phyloP scores from a whole-genome alignment of 2,329 filamentous ascomycete species.

The Talaromyces sp. region DNA sequence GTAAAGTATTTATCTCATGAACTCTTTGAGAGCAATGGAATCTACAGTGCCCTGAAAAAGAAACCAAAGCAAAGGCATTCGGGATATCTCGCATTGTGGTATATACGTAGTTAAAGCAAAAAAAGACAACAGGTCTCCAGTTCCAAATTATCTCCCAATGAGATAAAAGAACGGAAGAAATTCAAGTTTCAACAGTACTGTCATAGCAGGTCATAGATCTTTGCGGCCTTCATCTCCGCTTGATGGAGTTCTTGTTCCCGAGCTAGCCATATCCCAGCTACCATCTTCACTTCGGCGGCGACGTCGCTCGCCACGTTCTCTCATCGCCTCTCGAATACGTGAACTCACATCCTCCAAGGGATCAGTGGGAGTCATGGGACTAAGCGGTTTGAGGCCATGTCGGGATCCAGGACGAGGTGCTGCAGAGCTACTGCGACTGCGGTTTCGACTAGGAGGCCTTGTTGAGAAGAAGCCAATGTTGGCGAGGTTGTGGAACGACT shows the following conservation, averaged over 20 bases:
- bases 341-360: conserved; percentile 80
- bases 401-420: conserved; percentile 65
- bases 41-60: too few relatives aligned
- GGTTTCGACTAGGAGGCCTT: conserved; percentile 77
- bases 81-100: conserved; percentile 26
- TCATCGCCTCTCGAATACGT: conserved; percentile 84
- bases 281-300: conserved; percentile 51
- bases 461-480: conserved; percentile 89
- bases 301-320: conserved; percentile 69
- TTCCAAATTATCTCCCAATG: not conserved
- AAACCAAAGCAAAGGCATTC: conserved; percentile 10
- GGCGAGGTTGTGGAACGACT: conserved; percentile 89
- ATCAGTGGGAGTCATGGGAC: conserved; percentile 64
- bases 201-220: conserved; percentile 30
- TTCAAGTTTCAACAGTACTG: not conserved
- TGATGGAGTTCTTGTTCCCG: conserved; percentile 39
- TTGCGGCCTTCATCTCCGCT: conserved; percentile 40
- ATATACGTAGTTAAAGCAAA: conserved; percentile 16
- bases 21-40: too few relatives aligned
- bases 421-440: conserved; percentile 71
- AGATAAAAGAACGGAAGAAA: not conserved
- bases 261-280: conserved; percentile 45
- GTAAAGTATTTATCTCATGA: too few relatives aligned
- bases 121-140: conserved; percentile 16
- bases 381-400: conserved; percentile 72